Conservation (phyloP, 2,329 filamentous ascomycete species). For the Rasamsonia emersonii region DNA sequence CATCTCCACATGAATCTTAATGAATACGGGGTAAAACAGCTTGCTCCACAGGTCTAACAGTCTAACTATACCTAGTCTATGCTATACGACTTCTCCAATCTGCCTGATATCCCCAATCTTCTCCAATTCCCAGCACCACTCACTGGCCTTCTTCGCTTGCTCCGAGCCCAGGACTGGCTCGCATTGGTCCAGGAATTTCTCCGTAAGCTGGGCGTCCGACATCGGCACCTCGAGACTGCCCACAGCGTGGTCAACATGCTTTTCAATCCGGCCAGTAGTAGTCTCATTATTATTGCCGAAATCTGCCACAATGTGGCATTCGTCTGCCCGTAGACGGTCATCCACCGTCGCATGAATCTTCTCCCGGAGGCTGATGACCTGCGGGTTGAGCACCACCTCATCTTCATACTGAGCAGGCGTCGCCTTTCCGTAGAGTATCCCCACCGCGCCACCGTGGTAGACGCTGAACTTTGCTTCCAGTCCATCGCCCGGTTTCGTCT, state of each 20-base stretch:
- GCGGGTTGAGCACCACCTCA: slow-evolving; percentile 33
- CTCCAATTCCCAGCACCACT: slow-evolving; percentile 23
- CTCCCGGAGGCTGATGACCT: slow-evolving; percentile 37
- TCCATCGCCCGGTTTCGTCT: slow-evolving; percentile 41
- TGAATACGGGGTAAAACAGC: too few relatives aligned
- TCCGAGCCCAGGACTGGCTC: slow-evolving; percentile 32
- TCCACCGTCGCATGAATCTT: slow-evolving; percentile 39
- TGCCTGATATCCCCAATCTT: slow-evolving; percentile 23
- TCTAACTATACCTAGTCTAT: too few relatives aligned
- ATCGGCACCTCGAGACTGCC: slow-evolving; percentile 43
- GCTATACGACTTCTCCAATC: too few relatives aligned
- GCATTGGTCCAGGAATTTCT: slow-evolving; percentile 45
- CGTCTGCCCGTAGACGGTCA: slow-evolving; percentile 32
- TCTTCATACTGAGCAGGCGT: slow-evolving; percentile 46
- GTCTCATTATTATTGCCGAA: slow-evolving; percentile 25
- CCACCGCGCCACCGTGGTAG: slow-evolving; percentile 46
- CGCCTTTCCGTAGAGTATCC: slow-evolving; percentile 43
- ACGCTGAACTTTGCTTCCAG: slow-evolving; percentile 49
- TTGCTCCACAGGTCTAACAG: too few relatives aligned
- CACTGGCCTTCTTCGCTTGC: slow-evolving; percentile 26
- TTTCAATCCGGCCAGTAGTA: slow-evolving; percentile 23
- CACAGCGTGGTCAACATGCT: slow-evolving; percentile 43
- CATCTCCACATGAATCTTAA: too few relatives aligned
- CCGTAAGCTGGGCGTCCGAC: slow-evolving; percentile 36
- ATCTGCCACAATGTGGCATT: slow-evolving; percentile 30